Evolutionary conservation across 106 monocot genomes (phyloP), one percentile per base, ranked within the genome.

Genomic region (Dendrobium officinale): DNA sequence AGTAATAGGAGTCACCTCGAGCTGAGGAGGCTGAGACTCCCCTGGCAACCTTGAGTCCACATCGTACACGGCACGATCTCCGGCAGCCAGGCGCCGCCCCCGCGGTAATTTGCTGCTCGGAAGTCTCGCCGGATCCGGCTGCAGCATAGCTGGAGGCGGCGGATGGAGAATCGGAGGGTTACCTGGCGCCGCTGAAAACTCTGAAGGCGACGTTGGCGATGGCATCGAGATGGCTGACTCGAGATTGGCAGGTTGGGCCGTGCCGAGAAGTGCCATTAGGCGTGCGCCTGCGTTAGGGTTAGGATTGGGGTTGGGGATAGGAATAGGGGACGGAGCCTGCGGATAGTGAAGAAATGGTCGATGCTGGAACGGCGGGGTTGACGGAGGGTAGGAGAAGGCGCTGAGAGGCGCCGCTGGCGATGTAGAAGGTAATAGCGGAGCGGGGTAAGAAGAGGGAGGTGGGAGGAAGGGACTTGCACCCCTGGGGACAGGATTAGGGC

Each of bases 1-100:
- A 4, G 98, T 99, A 76, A 99, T 99, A 18, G 98, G 98, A 33
- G 95, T 93, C 15, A 99, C 98, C 83, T 99, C 98, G 9, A 99
- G 95, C 86, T 98, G 98, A 16, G 98, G 94, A 3, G 96, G 91
- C 78, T 86, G 83, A 10, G 79, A 47, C 80, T 91, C 91, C 77
- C 91, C 95, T 3, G 88, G 80, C 59, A 89, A 24, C 81, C 91
- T 88, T 43, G 79, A 87, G 79, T 99, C 98, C 3, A 99, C 95
- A 47, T 99, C 98, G 56, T 95, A 88, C 42, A 95, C 88, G 13
- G 81, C 87, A 66, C 86, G 85, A 7, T 91, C 91, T 4, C 95
- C 92, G 0, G 49, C 55, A 19, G 83, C 81, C 11, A 99, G 77
- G 41, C 74, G 84, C 83, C 93, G 67, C 24, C 98, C 98, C 20